A percentile compares a stretch with the other conserved stretches of the same genome.
phyloP scores from a whole-genome alignment of 2,329 filamentous ascomycete species.

The Diaporthe helianthi region DNA sequence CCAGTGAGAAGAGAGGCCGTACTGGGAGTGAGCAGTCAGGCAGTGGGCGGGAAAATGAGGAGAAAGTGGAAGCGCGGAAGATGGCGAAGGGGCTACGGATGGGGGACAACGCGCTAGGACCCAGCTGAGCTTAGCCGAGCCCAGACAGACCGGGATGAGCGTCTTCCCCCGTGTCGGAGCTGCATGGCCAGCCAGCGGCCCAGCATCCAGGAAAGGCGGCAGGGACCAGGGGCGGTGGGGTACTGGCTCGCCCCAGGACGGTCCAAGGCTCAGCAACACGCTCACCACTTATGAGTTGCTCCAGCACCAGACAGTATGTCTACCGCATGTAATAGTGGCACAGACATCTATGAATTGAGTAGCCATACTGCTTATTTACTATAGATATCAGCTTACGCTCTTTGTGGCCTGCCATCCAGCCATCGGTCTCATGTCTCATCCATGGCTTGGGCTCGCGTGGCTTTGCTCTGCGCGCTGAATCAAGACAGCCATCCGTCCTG shows the following conservation, averaged over 20 bases:
- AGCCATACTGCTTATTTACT: background rate
- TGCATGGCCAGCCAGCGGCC: slow-evolving; percentile 11
- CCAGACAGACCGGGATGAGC: slow-evolving; percentile 13
- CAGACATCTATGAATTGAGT: slow-evolving; percentile 12
- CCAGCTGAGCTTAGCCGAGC: slow-evolving; percentile 21
- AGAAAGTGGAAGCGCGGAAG: slow-evolving; percentile 30
- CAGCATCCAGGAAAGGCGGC: background rate
- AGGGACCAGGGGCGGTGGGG: slow-evolving; percentile 9
- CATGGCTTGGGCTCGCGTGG: slow-evolving; percentile 3
- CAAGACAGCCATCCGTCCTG: background rate
- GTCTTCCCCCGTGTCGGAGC: slow-evolving; percentile 22
- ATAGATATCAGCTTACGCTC: slow-evolving; percentile 8
- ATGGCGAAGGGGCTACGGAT: slow-evolving; percentile 25
- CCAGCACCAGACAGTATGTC: slow-evolving; percentile 8
- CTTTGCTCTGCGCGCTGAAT: slow-evolving; percentile 13
- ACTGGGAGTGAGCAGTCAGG: slow-evolving; percentile 14
- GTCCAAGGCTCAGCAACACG: background rate
- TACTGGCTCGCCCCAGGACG: background rate
- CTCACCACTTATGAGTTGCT: no score
- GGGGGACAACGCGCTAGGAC: slow-evolving; percentile 3
- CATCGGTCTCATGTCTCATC: background rate
- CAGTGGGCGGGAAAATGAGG: slow-evolving; percentile 33
- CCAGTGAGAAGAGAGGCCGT: background rate
- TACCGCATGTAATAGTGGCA: background rate
- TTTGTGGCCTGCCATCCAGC: no score